phyloP scores from a whole-genome alignment of 2,329 filamentous ascomycete genomes.

The Atkinsonella texensis region DNA sequence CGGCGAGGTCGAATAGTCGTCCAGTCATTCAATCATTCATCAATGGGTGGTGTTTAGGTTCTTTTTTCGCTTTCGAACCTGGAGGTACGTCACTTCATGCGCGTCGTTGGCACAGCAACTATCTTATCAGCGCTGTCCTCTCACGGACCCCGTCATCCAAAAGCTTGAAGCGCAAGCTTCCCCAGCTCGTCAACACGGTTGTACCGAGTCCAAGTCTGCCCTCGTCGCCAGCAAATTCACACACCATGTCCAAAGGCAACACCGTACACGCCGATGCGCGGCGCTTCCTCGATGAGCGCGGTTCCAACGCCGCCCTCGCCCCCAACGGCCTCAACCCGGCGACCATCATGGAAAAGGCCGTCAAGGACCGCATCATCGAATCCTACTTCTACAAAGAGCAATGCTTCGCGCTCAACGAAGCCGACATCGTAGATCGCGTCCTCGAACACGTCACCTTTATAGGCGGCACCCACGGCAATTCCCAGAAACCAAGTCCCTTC shows the following conservation, averaged over 20 bases:
- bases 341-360: slow-evolving; percentile 91
- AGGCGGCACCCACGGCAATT: slow-evolving; percentile 74
- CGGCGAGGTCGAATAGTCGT: background rate
- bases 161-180: background rate
- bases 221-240: slow-evolving; percentile 6
- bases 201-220: background rate
- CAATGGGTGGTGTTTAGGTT: too few relatives aligned
- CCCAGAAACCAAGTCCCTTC: slow-evolving; percentile 83
- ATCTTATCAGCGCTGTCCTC: slow-evolving; percentile 23
- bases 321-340: slow-evolving; percentile 85
- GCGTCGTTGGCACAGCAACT: slow-evolving; percentile 31
- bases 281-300: slow-evolving; percentile 80
- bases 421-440: slow-evolving; percentile 75
- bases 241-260: slow-evolving; percentile 26
- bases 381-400: slow-evolving; percentile 98
- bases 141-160: background rate
- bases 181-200: background rate
- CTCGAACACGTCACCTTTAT: slow-evolving; percentile 71
- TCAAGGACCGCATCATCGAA: slow-evolving; percentile 89
- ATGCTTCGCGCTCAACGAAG: slow-evolving; percentile 87
- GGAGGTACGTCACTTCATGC: slow-evolving; percentile 8
- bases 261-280: slow-evolving; percentile 68
- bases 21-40: background rate
- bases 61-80: too few relatives aligned
- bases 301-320: slow-evolving; percentile 62